Evolutionary conservation across 169 alveolate genomes (phyloP).

Genomic region (Eimeria zaria): DNA sequence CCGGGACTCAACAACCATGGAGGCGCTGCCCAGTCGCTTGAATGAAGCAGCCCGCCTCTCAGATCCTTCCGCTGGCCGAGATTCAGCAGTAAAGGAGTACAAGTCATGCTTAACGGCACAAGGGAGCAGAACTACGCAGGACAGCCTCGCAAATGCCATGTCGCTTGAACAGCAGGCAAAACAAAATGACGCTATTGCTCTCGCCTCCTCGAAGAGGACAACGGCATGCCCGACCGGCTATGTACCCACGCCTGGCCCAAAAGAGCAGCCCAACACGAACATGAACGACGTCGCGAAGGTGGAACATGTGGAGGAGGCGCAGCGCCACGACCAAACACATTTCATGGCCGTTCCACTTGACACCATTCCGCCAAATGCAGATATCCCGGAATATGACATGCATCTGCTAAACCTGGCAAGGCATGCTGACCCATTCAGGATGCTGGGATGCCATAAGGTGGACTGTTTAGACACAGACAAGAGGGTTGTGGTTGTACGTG

Average conservation of each 20-base stretch:
- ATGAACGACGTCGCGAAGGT: constrained; percentile 72
- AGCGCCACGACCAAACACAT: constrained; percentile 75
- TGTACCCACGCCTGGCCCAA: constrained; percentile 73
- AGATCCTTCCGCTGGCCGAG: neutral
- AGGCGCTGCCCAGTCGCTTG: constrained; percentile 41
- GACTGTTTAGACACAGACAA: neutral
- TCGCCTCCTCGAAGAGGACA: constrained; percentile 18
- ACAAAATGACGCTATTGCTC: neutral
- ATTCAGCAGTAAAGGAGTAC: neutral
- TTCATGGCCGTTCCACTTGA: constrained; percentile 75
- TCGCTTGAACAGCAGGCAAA: neutral
- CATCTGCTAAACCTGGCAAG: constrained; percentile 77
- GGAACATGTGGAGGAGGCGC: constrained; percentile 68
- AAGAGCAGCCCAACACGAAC: constrained; percentile 74
- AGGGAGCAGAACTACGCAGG: neutral
- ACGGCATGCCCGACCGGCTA: constrained; percentile 60
- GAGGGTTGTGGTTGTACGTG: constrained; percentile 57
- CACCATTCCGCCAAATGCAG: constrained; percentile 53
- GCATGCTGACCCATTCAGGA: constrained; percentile 80
- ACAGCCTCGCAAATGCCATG: constrained; percentile 12
- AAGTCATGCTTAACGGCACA: neutral
- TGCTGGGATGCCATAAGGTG: constrained; percentile 80
- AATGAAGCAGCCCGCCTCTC: constrained; percentile 44
- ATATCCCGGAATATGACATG: constrained; percentile 70
- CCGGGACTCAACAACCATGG: constrained; percentile 67